These are phyloP conservation scores for Rhodotorula mucilaginosa DNA, from an alignment of 1,284 basidiomycete species.

Conservation along the genomic window DNA sequence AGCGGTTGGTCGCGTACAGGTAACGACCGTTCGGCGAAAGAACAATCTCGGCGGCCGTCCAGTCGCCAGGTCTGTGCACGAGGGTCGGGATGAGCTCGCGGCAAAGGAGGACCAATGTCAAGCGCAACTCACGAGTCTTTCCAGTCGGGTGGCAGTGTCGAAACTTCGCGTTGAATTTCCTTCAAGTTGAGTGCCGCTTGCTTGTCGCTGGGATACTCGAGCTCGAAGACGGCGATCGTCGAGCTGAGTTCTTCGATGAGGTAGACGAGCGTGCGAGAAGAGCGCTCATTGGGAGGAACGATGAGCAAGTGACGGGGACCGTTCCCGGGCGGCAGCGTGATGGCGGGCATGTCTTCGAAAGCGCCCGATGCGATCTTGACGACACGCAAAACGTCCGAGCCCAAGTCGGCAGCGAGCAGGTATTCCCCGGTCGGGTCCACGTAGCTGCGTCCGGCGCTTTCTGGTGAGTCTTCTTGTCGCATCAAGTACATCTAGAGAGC, in stretches of 20 bases:
- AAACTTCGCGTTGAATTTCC: conserved; percentile 13
- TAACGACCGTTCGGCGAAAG: conserved; percentile 10
- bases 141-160: conserved; percentile 21
- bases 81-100: not conserved
- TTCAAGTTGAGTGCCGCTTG: conserved; percentile 2
- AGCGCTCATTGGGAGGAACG: not conserved
- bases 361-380: conserved; percentile 8
- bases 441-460: not conserved
- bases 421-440: conserved; percentile 29
- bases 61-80: conserved; percentile 1
- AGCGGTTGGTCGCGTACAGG: conserved; percentile 36
- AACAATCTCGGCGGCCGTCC: conserved; percentile 33
- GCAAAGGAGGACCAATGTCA: not conserved
- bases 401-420: conserved; percentile 35
- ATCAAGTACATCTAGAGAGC: too few species aligned
- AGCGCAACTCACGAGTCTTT: not conserved
- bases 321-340: conserved; percentile 15
- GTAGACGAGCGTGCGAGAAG: conserved; percentile 24
- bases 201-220: conserved; percentile 18
- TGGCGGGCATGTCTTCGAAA: not conserved
- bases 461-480: not conserved
- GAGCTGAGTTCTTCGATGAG: conserved; percentile 33
- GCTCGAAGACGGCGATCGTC: conserved; percentile 20
- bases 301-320: conserved; percentile 36
- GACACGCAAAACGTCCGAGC: conserved; percentile 27